Evolutionary conservation across 495 filamentous ascomycete genomes (phyloP), one percentile per base, ranked within the genome.

Genomic region (Trypethelium eluteriae): DNA sequence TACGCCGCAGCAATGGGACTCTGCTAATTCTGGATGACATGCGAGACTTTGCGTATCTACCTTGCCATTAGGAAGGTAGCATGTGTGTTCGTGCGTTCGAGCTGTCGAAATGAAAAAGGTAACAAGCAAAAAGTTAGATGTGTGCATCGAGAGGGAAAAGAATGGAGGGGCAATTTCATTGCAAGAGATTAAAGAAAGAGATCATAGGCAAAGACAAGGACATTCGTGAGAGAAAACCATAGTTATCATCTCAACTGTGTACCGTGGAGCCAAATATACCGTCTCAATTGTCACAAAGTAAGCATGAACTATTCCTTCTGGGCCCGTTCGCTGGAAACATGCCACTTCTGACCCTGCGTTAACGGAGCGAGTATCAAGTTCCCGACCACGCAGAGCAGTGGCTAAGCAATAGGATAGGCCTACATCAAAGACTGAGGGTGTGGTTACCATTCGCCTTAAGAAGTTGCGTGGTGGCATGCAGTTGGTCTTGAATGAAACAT

Each of bases 11-110:
- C 53, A 59, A 18, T 59, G 53, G 1, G 53, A 59, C 18, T 18
- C 53, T 2, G 32, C 7, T 36, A 32, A 0, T 6, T 59, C 53
- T 2, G 53, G 6, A 36, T 36, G 7, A 18, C 53, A 59, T 36
- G 32, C 5, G 18, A 59, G 25, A 36, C 53, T 59, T 36, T 36
- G 53, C 7, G 18, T 14, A 36, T 59, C 53, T 9, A 59, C 14
- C 32, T 59, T 14, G 53, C 53, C 53, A 59, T 59, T 59, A 9
- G 53, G 53, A 32, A 36, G 14, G 18, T 35, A 59, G 53, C 53
- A 59, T 3, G 32, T 59, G 34, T 59, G 53, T 9, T 18, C 4
- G 7, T 10, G 0, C 7, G 6, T 36, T 18, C 3, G 32, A 35
- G 11, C 6, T 59, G 32, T 9, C 5, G 14, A 34, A 5, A 59